Base-by-base conservation (phyloP, 352 stramenopile species). In the Globisporangium cylindrosporum region DNA sequence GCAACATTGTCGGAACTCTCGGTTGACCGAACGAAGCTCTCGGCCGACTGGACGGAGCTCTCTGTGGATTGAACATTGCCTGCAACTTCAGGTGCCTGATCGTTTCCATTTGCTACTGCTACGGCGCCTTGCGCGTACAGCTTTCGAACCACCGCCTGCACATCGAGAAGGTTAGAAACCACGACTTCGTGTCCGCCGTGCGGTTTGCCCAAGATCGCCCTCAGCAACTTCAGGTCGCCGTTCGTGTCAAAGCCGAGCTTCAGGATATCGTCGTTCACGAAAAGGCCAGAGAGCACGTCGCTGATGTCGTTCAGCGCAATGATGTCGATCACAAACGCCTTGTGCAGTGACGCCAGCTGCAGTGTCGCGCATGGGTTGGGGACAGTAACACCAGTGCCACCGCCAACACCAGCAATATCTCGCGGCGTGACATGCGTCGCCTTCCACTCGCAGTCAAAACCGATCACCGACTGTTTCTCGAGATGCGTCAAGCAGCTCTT, bases 361-460 rank as follows among this genome's bases (percentile, higher is more conserved):
- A 93, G 20, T 32, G 91, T 67, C 24, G 86, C 82, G 63, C 84
- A 92, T 1, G 79, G 78, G 5, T 78, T 77, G 29, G 69, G 38
- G n/a, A 66, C 48, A 41, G 72, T 46, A 1, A 15, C 43, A 9
- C 41, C 5, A 51, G 18, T 4, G 15, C 43, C 43, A 22, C 18
- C 43, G n/a, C 18, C 46, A 1, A 65, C 57, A 1, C n/a, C 25
- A 9, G n/a, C 49, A 8, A 43, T 34, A 4, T 49, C 12, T 54
- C 12, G 10, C 12, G 72, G 10, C 12, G 70, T 72, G 43, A 75
- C 69, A 27, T 86, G 76, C n/a, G 77, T 67, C 8, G 80, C 68
- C 34, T 89, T 91, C 87, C 87, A 94, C 67, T 94, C 87, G 20
- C 81, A 91, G 73, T 94, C 87, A 53, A 94, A 92, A 3, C 87